Base-by-base conservation (phyloP, 2,329 filamentous ascomycete genomes). In the Fusarium sp. region DNA sequence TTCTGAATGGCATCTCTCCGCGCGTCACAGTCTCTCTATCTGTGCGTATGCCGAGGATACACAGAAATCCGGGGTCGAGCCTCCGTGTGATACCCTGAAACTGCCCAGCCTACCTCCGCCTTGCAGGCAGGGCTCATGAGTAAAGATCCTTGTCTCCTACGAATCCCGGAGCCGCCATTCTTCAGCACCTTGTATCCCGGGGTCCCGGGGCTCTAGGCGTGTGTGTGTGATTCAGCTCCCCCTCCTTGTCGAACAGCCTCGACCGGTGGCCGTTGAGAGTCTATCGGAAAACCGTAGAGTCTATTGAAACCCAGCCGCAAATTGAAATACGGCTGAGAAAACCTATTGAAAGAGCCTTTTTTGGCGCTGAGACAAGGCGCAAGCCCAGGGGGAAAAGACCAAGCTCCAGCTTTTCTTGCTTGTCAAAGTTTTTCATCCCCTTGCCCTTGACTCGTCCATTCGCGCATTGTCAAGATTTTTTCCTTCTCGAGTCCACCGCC, bases 31-130 rank as follows among this genome's bases (percentile, higher is more conserved):
- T 43, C 40, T 11, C 40, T 20, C 40, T 11, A 22, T 43, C 25
- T n/a, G 10, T 14, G 32, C 11, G 37, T n/a, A 63, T 63, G 66
- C 70, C 70, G 70, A 73, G 70, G 70, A 58, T 68, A 38, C 33
- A 33, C 17, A 27, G 65, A 56, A 73, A 73, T 73, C 71, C 67
- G 71, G 71, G 70, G 71, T 73, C 67, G 45, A 58, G 66, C 57
- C 35, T 58, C 37, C 33, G 35, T 52, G 50, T 35, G 61, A 56
- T 64, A 64, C 47, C 60, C 60, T 38, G 38, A 50, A 47, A 27
- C 61, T 56, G 22, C 11, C 35, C 15, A 37, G 22, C 11, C 35
- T 37, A 37, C 35, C 33, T 22, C 25, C 33, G 61, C 47, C 61
- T 63, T 64, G 61, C 61, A 64, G 61, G 40, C 43, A 74, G 63